phyloP scores from a whole-genome alignment of 2,329 filamentous ascomycete genomes.

The Leptographium procerum region DNA sequence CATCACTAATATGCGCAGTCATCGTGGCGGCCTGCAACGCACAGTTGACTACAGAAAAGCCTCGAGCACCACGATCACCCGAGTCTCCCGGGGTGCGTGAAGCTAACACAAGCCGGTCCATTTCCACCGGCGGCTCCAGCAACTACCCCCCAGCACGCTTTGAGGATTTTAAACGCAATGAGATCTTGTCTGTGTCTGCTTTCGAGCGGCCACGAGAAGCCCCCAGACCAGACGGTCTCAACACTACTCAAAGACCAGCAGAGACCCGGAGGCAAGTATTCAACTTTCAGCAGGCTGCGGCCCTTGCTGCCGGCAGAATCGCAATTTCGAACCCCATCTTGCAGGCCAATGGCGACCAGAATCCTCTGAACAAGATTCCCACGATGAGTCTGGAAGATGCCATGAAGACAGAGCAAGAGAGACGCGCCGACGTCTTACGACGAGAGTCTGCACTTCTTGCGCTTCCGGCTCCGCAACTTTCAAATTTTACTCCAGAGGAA shows the following conservation, averaged over 20 bases:
- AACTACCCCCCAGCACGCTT: constrained; percentile 34
- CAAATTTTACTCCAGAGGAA: constrained; percentile 22
- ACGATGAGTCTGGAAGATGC: constrained; percentile 41
- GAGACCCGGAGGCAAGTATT: background rate
- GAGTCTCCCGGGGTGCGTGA: constrained; percentile 27
- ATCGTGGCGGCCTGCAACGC: constrained; percentile 28
- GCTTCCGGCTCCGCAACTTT: constrained; percentile 25
- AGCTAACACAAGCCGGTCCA: constrained; percentile 24
- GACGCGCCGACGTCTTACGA: constrained; percentile 23
- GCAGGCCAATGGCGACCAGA: constrained; percentile 23
- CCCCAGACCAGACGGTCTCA: background rate
- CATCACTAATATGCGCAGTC: constrained; percentile 14
- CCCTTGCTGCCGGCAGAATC: constrained; percentile 21
- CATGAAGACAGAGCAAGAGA: constrained; percentile 32
- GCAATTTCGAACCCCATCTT: constrained; percentile 40
- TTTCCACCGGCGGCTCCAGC: constrained; percentile 29
- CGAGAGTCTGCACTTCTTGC: constrained; percentile 22
- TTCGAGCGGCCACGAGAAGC: constrained; percentile 23
- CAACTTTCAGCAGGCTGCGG: constrained; percentile 15
- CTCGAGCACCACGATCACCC: constrained; percentile 19
- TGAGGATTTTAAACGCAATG: constrained; percentile 35
- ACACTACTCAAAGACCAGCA: background rate
- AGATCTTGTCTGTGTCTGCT: constrained; percentile 24
- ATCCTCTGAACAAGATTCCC: constrained; percentile 31
- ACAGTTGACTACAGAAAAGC: constrained; percentile 19